phyloP scores from a whole-genome alignment of 441 rosid species.

The Adansonia rubrostipa region DNA sequence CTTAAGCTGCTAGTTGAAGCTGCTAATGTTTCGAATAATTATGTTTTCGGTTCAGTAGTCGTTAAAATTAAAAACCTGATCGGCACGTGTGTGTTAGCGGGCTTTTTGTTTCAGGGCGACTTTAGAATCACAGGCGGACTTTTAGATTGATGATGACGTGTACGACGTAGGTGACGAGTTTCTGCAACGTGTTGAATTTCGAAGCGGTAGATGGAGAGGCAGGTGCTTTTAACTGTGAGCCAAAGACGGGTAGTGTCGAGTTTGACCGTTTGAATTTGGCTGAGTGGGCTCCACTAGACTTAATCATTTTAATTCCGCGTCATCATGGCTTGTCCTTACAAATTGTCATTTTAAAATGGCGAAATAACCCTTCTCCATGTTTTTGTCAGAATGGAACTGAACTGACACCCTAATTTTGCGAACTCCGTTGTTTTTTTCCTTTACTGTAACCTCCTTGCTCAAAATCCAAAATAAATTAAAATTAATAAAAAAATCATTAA shows the following conservation, averaged over 20 bases:
- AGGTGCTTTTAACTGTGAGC: not conserved
- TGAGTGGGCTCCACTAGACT: not conserved
- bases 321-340: not conserved
- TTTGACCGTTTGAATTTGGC: not conserved
- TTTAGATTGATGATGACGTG: not conserved
- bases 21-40: not conserved
- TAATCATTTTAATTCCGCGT: not conserved
- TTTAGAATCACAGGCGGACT: not conserved
- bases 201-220: not conserved
- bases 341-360: not conserved
- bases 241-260: not conserved
- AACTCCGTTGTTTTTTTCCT: too few species aligned
- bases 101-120: not conserved
- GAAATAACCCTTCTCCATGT: too few species aligned
- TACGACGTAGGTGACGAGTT: not conserved
- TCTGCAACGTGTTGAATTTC: not conserved
- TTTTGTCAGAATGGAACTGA: not conserved
- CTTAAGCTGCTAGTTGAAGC: not conserved
- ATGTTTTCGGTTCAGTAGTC: not conserved
- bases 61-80: constrained; percentile 1
- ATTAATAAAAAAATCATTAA: too few species aligned
- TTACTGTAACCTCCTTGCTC: too few species aligned
- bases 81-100: constrained; percentile 20
- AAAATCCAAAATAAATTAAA: too few species aligned
- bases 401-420: too few species aligned